phyloP scores from a whole-genome alignment of 2,329 filamentous ascomycete genomes.

The Neocatenulostroma microsporum region DNA sequence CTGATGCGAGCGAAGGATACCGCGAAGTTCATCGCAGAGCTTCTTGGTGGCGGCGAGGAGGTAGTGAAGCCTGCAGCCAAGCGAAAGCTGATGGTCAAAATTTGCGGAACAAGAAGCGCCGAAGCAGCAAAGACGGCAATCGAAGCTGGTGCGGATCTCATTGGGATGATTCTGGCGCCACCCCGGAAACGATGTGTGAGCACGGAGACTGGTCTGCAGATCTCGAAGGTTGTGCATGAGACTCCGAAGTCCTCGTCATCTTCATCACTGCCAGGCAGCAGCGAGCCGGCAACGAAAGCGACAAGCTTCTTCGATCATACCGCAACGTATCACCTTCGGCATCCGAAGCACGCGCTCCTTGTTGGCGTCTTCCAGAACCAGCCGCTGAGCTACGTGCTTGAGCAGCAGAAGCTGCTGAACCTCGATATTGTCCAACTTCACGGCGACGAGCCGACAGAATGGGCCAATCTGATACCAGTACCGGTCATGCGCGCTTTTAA shows the following conservation, averaged over 20 bases:
- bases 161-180: slow-evolving; percentile 86
- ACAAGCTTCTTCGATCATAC: slow-evolving; percentile 66
- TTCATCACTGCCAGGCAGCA: background rate
- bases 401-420: slow-evolving; percentile 64
- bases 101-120: slow-evolving; percentile 80
- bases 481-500: slow-evolving; percentile 84
- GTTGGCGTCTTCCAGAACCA: slow-evolving; percentile 95
- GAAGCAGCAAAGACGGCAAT: slow-evolving; percentile 75
- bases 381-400: slow-evolving; percentile 70
- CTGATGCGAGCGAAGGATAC: slow-evolving; percentile 88
- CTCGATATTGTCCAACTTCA: slow-evolving; percentile 92
- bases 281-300: slow-evolving; percentile 26
- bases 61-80: slow-evolving; percentile 19
- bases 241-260: slow-evolving; percentile 32
- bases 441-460: slow-evolving; percentile 85
- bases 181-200: slow-evolving; percentile 72
- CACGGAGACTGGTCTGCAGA: slow-evolving; percentile 68
- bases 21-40: slow-evolving; percentile 69
- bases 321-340: slow-evolving; percentile 37
- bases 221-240: slow-evolving; percentile 68
- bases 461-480: slow-evolving; percentile 80
- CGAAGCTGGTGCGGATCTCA: slow-evolving; percentile 78
- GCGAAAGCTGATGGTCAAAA: slow-evolving; percentile 67
- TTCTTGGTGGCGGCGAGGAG: slow-evolving; percentile 55
- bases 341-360: slow-evolving; percentile 60